phyloP scores from a whole-genome alignment of 148 eudicot genomes.

The Dianthus caryophyllus region DNA sequence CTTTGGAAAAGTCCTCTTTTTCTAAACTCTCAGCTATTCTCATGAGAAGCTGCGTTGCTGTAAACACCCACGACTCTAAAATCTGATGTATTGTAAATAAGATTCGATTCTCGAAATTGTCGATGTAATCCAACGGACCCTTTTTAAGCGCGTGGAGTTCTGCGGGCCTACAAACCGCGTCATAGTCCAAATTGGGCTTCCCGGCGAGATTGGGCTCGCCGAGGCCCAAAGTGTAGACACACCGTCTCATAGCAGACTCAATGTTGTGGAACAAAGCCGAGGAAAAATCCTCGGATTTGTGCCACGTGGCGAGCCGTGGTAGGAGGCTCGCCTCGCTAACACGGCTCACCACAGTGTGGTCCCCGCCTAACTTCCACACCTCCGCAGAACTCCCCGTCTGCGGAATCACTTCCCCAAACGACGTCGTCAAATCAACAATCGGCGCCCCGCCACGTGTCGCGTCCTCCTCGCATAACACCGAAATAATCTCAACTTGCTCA shows the following conservation, averaged over 20 bases:
- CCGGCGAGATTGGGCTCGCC: slow-evolving; percentile 66
- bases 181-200: slow-evolving; percentile 66
- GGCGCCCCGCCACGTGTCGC: slow-evolving; percentile 40
- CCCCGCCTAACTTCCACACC: slow-evolving; percentile 45
- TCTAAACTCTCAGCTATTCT: slow-evolving; percentile 33
- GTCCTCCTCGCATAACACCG: slow-evolving; percentile 39
- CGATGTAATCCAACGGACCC: slow-evolving; percentile 23
- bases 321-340: slow-evolving; percentile 48
- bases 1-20: slow-evolving; percentile 25
- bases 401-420: slow-evolving; percentile 34
- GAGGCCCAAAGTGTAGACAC: slow-evolving; percentile 54
- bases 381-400: slow-evolving; percentile 50
- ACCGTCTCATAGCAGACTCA: slow-evolving; percentile 56
- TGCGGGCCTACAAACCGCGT: slow-evolving; percentile 49
- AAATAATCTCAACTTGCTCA: slow-evolving; percentile 50
- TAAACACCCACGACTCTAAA: slow-evolving; percentile 59
- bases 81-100: slow-evolving; percentile 57
- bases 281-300: slow-evolving; percentile 38
- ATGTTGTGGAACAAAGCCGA: slow-evolving; percentile 42
- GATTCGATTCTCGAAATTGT: slow-evolving; percentile 42
- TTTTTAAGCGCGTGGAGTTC: slow-evolving; percentile 50
- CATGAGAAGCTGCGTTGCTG: slow-evolving; percentile 24
- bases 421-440: slow-evolving; percentile 35
- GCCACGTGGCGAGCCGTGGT: slow-evolving; percentile 63
- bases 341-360: slow-evolving; percentile 49